Evolutionary conservation across 2,329 filamentous ascomycete species (phyloP), one percentile per base, ranked within the genome.

Genomic region (Talaromyces sp.): DNA sequence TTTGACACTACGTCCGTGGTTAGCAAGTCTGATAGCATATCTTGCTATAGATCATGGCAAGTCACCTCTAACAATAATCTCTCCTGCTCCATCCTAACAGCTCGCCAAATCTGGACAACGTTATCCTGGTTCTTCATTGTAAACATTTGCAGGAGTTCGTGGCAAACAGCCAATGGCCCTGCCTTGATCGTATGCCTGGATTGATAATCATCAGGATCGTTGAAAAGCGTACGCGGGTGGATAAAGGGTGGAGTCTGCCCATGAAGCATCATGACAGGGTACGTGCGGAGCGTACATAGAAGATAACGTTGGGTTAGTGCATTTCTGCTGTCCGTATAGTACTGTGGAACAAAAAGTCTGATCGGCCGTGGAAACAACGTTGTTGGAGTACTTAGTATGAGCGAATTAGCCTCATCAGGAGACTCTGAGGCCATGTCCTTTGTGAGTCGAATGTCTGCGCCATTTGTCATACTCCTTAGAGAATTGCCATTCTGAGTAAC

Each of bases 181-280:
- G 59, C n/a, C 25, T 21, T 44, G 16, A 23, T 12, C 23, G 5
- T 33, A 5, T 33, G 25, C 14, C 46, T 35, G 6, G 23, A 35
- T 3, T 23, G 37, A n/a, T n/a, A 42, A 40, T 60, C 39, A 1
- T 14, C 37, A 4, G 59, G 39, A 18, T 55, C 18, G 12, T 55
- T 37, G 23, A 33, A 33, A 3, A 42, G 6, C 0, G 37, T 42
- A 25, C 18, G 37, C 2, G 59, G 23, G 48, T 61, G 59, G 11
- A 61, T 61, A 12, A 61, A 61, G 1, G 59, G 59, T 12, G 59
- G 59, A 25, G 21, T 55, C 59, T 55, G 59, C n/a, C 59, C 59
- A 16, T 37, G 48, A 61, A 61, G 59, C 59, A 61, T 55, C 37
- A 55, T 61, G 31, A 31, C 37, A 16, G 59, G 59, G 12, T 61